Percentiles rank a stretch among this genome's conserved stretches.
phyloP scores from a whole-genome alignment of 2,329 filamentous ascomycete species.

The Elsinoe ampelina region DNA sequence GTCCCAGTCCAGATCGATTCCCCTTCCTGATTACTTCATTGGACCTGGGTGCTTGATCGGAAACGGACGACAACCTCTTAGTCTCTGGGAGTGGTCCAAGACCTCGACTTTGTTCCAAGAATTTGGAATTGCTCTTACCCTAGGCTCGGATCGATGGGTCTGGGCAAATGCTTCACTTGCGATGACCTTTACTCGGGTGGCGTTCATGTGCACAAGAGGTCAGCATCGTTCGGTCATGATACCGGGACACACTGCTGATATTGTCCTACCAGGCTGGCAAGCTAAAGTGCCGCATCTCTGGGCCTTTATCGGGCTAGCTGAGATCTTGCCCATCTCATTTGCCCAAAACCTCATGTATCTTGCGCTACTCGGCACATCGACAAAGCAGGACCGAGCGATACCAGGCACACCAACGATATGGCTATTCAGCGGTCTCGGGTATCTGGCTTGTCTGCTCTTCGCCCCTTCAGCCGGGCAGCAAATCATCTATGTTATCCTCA shows the following conservation, averaged over 20 bases:
- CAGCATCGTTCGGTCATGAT: not conserved
- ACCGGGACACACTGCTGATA: not conserved
- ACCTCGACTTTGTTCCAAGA: constrained; percentile 26
- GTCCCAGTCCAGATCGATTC: constrained; percentile 12
- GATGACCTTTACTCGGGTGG: constrained; percentile 20
- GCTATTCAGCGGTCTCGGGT: constrained; percentile 13
- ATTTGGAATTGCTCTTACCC: constrained; percentile 26
- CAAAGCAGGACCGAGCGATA: constrained; percentile 8
- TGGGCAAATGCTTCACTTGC: constrained; percentile 23
- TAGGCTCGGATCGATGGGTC: constrained; percentile 17
- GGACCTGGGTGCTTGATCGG: constrained; percentile 9
- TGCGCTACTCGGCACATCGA: constrained; percentile 20
- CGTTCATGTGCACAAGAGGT: constrained; percentile 26
- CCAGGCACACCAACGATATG: constrained; percentile 1
- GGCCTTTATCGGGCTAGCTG: constrained; percentile 27
- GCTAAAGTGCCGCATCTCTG: constrained; percentile 23
- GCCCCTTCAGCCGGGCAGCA: constrained; percentile 12
- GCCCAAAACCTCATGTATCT: constrained; percentile 27
- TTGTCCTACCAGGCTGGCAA: constrained; percentile 17
- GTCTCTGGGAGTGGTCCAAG: constrained; percentile 25
- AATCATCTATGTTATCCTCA: constrained; percentile 21
- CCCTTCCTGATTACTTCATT: constrained; percentile 9
- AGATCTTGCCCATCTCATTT: constrained; percentile 29
- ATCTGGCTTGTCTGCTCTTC: constrained; percentile 17
- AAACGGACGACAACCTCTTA: not conserved